phyloP scores from a whole-genome alignment of 257 asterid genomes.

The Mentha longifolia region DNA sequence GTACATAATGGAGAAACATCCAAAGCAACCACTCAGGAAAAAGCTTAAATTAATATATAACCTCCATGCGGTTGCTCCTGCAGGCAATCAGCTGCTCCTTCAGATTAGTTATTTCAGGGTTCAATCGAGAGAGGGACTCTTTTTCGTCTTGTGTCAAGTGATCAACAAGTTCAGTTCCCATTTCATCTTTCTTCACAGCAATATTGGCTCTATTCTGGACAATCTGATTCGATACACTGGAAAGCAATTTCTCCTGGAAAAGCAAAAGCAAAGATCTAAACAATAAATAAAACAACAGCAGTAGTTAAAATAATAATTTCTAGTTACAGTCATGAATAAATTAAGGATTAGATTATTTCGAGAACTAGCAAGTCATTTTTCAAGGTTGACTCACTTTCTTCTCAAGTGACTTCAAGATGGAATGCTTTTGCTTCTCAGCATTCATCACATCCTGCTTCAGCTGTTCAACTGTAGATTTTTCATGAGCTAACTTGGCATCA shows the following conservation, averaged over 20 bases:
- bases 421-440: constrained; percentile 80
- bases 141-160: constrained; percentile 93
- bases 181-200: constrained; percentile 79
- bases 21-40: constrained; percentile 11
- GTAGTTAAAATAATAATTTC: neutral
- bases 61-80: constrained; percentile 92
- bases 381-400: constrained; percentile 65
- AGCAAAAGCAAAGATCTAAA: constrained; percentile 5
- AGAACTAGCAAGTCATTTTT: constrained; percentile 16
- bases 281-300: neutral
- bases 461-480: constrained; percentile 82
- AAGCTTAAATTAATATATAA: constrained; percentile 39
- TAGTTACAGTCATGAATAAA: neutral
- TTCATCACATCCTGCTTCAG: constrained; percentile 76
- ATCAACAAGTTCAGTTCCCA: constrained; percentile 97
- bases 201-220: constrained; percentile 87
- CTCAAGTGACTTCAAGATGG: constrained; percentile 79
- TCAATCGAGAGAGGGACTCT: constrained; percentile 76
- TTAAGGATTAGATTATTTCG: constrained; percentile 19
- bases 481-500: constrained; percentile 96
- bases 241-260: constrained; percentile 81
- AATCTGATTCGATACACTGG: constrained; percentile 77
- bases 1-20: constrained; percentile 23
- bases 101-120: constrained; percentile 85
- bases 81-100: constrained; percentile 76